Evolutionary conservation across 306 rosid species (phyloP), one percentile per base, ranked within the genome.

Genomic region (Glycine soja): DNA sequence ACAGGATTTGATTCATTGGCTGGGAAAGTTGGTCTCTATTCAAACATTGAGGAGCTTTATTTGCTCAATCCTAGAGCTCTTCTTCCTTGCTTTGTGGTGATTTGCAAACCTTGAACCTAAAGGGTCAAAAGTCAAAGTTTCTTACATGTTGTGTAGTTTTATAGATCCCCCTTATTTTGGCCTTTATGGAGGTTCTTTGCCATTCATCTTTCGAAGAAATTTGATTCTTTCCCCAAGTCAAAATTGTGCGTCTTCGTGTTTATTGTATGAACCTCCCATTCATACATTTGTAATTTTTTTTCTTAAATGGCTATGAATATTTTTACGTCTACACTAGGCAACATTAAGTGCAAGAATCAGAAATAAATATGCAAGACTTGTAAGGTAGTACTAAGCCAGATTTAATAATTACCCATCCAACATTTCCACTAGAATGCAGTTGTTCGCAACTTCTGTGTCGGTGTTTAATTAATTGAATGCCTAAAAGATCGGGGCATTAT

Each of bases 61-160:
- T 83, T 92, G 90, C 92, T 94, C 18, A 92, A 89, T 85, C 93
- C 92, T 45, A 87, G 90, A 87, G 96, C 98, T 82, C 94, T 94
- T 72, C 97, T 94, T 86, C 97, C 98, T 68, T 94, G 98, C 81
- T 94, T 94, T 85, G 90, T 94, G 75, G 97, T 94, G 43, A 92
- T 92, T 36, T 92, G 92, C 89, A 94, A 94, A 85, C 90, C 91
- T 43, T 92, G 91, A 90, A 80, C 73, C 76, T 47, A 59, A 61
- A 80, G 58, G 19, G 47, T 76, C 67, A 76, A 16, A 24, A 38
- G 10, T 38, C 45, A 79, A 81, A 42, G 43, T 45, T 32, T 38
- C 80, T 75, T 64, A 13, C 76, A 81, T 63, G 56, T 78, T 85
- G 53, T 81, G 71, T 80, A 79, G 83, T 80, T 77, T 61, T 72